phyloP scores from a whole-genome alignment of 2,329 filamentous ascomycete genomes.

The Fusarium sp. region DNA sequence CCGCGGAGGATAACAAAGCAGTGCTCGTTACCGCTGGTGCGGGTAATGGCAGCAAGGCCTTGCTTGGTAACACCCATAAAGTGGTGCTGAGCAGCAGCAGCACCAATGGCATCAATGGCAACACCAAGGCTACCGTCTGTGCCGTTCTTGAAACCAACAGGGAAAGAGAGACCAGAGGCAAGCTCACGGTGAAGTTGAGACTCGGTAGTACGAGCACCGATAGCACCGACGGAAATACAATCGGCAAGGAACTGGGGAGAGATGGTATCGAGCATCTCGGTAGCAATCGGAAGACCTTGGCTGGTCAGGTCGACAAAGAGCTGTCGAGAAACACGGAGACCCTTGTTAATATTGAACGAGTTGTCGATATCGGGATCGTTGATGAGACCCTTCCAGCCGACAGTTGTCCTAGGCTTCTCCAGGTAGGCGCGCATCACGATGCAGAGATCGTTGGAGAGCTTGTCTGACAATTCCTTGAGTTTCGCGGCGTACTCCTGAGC shows the following conservation, averaged over 20 bases:
- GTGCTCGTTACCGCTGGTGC: constrained; percentile 93
- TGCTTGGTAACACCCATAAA: constrained; percentile 99
- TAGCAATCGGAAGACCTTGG: constrained; percentile 91
- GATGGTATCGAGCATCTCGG: constrained; percentile 98
- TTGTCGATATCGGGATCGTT: constrained; percentile 99
- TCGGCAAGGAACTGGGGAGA: constrained; percentile 98
- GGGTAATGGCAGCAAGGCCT: constrained; percentile 91
- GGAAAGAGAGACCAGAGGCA: constrained; percentile 93
- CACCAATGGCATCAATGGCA: constrained; percentile 94
- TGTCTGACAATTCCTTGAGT: constrained; percentile 79
- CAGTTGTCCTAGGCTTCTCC: constrained; percentile 97
- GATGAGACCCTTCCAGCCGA: constrained; percentile 99
- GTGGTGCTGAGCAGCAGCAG: constrained; percentile 86
- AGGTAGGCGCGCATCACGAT: constrained; percentile 99
- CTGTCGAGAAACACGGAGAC: constrained; percentile 88
- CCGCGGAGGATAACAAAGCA: constrained; percentile 96
- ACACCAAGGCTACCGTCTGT: constrained; percentile 92
- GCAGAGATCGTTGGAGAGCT: constrained; percentile 82
- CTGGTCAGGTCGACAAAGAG: constrained; percentile 91
- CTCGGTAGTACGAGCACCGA: constrained; percentile 95
- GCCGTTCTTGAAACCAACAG: constrained; percentile 99
- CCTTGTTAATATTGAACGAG: constrained; percentile 99
- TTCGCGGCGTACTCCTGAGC: constrained; percentile 88
- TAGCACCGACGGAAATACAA: constrained; percentile 92
- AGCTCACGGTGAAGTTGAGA: constrained; percentile 96